Evolutionary conservation across 805 yeast species (phyloP).

Genomic region (Starmera dryadoides): DNA sequence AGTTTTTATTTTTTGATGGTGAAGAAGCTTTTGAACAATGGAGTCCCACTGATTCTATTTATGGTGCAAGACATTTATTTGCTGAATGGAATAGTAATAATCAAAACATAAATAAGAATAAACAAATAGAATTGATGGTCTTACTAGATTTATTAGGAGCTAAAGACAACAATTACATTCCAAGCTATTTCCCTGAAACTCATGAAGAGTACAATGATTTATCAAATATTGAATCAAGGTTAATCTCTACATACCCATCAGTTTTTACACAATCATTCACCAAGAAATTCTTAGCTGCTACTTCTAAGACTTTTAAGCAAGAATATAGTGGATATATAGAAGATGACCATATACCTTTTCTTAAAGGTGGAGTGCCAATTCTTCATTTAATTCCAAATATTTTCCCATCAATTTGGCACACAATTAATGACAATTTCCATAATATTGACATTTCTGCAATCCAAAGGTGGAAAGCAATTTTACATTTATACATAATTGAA

Average conservation of each 20-base stretch:
- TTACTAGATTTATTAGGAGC: constrained; percentile 46
- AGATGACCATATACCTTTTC: constrained; percentile 53
- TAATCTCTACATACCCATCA: constrained; percentile 6
- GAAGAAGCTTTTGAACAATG: constrained; percentile 54
- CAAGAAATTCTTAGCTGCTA: constrained; percentile 7
- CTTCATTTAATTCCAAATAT: constrained; percentile 45
- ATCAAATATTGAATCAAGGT: constrained; percentile 25
- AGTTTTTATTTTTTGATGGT: constrained; percentile 51
- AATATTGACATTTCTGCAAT: constrained; percentile 32
- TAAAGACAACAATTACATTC: constrained; percentile 17
- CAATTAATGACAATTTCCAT: constrained; percentile 36
- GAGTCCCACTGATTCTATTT: constrained; percentile 44
- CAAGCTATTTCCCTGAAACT: constrained; percentile 38
- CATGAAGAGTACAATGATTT: constrained; percentile 29
- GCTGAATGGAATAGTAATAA: constrained; percentile 24
- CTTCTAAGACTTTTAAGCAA: constrained; percentile 10
- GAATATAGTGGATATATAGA: constrained; percentile 19
- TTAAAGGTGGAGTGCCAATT: constrained; percentile 36
- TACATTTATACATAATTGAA: constrained; percentile 31
- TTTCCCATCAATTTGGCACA: constrained; percentile 51
- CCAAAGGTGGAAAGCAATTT: constrained; percentile 37
- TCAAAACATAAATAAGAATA: too few species aligned
- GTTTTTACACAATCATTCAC: background rate
- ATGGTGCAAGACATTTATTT: constrained; percentile 49
- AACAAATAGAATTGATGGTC: constrained; percentile 36